These are phyloP conservation scores for Globisporangium uncinulatum DNA, from an alignment of 352 stramenopile genomes.

Conservation along the genomic window DNA sequence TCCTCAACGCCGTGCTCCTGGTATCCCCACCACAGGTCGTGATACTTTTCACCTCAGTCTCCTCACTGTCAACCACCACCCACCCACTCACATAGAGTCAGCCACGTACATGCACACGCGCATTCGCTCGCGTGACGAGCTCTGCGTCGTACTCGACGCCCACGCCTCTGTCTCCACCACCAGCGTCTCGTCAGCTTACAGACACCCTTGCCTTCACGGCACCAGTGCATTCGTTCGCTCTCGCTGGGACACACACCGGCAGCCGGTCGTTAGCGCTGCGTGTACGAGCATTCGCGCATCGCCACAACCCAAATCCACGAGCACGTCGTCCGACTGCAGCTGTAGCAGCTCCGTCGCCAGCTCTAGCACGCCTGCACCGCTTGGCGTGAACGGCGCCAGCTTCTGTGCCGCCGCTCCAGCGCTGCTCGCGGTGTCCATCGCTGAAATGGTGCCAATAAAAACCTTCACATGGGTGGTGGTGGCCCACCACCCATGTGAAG, in stretches of 20 bases:
- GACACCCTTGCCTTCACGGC: no score
- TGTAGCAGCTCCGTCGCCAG: constrained; percentile 60
- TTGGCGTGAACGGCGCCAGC: constrained; percentile 80
- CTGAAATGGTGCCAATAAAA: no score
- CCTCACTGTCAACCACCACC: no score
- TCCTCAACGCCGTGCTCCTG: constrained; percentile 36
- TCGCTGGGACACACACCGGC: constrained; percentile 19
- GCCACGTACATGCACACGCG: constrained; percentile 33
- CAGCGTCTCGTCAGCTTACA: background rate
- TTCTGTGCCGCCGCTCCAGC: constrained; percentile 17
- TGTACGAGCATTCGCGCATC: constrained; percentile 69
- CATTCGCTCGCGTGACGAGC: constrained; percentile 41
- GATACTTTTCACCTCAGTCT: background rate
- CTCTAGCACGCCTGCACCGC: constrained; percentile 50
- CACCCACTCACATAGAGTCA: background rate
- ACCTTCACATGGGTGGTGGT: no score
- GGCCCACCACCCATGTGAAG: no score
- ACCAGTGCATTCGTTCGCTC: no score
- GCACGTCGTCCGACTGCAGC: constrained; percentile 41
- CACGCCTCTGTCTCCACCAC: constrained; percentile 32
- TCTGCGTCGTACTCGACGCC: constrained; percentile 74
- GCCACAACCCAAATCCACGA: constrained; percentile 78
- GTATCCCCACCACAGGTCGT: background rate
- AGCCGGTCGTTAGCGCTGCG: constrained; percentile 37
- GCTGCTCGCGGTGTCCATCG: no score